Evolutionary conservation across 108 stramenopile species (phyloP).

Genomic region (Fistulifera pelliculosa): DNA sequence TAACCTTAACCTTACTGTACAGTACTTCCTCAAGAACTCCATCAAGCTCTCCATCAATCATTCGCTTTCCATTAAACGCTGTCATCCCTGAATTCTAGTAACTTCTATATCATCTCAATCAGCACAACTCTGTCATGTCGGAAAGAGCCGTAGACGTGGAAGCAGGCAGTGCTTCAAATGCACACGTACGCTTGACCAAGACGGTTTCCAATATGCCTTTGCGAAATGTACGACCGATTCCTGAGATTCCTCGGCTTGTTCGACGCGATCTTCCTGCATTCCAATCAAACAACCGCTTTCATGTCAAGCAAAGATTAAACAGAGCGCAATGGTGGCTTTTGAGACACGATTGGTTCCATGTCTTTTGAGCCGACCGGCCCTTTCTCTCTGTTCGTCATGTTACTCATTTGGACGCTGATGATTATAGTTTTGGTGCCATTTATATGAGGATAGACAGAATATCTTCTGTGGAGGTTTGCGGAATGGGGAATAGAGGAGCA

Average conservation of each 20-base stretch:
- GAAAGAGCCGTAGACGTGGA: too few species aligned
- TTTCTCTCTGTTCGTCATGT: constrained; percentile 23
- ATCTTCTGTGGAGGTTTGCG: constrained; percentile 35
- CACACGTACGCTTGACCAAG: background rate
- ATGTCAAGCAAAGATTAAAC: constrained; percentile 18
- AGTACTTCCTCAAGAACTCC: too few species aligned
- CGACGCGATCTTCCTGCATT: constrained; percentile 52
- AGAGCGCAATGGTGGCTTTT: constrained; percentile 11
- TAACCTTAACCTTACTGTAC: too few species aligned
- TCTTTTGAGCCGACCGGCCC: constrained; percentile 45
- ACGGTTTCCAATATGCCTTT: background rate
- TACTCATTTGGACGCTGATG: constrained; percentile 48
- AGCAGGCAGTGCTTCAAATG: background rate
- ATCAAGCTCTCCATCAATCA: too few species aligned
- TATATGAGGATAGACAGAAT: constrained; percentile 42
- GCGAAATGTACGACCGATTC: background rate
- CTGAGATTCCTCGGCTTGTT: constrained; percentile 45
- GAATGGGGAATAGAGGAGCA: constrained; percentile 32
- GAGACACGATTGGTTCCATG: constrained; percentile 76
- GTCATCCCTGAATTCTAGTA: too few species aligned
- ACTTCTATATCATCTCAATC: too few species aligned
- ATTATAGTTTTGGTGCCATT: constrained; percentile 56
- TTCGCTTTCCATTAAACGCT: too few species aligned
- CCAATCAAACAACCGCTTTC: constrained; percentile 40
- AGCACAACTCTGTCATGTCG: too few species aligned